Conservation (phyloP, 257 asterid genomes). For the Solanum boliviense region DNA sequence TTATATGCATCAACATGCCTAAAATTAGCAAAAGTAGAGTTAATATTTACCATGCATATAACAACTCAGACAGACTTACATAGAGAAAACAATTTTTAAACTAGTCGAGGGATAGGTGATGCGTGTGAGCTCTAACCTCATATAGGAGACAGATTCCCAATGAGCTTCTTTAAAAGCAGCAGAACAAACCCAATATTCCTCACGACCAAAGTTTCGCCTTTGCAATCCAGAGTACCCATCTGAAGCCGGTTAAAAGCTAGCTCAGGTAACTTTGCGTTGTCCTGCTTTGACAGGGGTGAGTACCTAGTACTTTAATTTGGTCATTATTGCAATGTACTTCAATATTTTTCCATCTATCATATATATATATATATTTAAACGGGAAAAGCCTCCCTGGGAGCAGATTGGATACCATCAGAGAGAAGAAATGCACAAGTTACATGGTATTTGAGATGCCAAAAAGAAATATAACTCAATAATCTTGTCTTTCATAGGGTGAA, state of each 20-base stretch:
- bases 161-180: constrained; percentile 42
- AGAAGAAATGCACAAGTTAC: not conserved
- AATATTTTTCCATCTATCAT: constrained; percentile 56
- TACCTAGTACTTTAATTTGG: constrained; percentile 24
- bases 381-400: constrained; percentile 52
- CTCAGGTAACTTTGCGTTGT: constrained; percentile 42
- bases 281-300: constrained; percentile 30
- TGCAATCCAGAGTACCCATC: constrained; percentile 43
- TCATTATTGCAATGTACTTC: constrained; percentile 80
- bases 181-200: constrained; percentile 91
- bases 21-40: constrained; percentile 20
- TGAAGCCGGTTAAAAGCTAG: constrained; percentile 68
- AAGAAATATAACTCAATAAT: not conserved
- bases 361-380: constrained; percentile 9
- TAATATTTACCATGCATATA: constrained; percentile 1
- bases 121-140: constrained; percentile 40
- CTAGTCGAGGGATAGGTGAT: not conserved
- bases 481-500: not conserved
- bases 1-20: constrained; percentile 69
- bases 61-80: not conserved
- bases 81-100: not conserved
- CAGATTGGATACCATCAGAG: not conserved
- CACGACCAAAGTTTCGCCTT: constrained; percentile 68
- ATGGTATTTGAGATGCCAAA: not conserved
- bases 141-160: constrained; percentile 74